Percentiles rank a stretch among this genome's conserved stretches.
Evolutionary conservation across 192 early-diverging fungal species (phyloP).

Genomic region (Mortierella alpina): DNA sequence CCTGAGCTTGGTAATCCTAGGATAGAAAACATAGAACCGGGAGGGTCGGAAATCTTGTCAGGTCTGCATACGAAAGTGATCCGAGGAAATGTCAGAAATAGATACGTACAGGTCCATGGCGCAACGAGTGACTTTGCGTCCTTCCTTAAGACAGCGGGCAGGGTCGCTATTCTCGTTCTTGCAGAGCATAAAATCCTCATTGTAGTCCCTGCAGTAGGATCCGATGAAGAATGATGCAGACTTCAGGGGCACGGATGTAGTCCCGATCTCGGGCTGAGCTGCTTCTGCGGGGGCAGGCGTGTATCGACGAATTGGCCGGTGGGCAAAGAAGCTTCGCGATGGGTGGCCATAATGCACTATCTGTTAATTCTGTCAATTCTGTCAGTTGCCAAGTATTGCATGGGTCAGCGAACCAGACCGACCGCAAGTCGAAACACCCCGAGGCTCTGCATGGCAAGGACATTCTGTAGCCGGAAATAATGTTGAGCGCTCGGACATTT

Average conservation of each 20-base stretch:
- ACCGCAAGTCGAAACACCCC: too few species aligned
- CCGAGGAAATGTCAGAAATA: too few species aligned
- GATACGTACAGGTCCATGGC: conserved; percentile 81
- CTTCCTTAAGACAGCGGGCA: conserved; percentile 91
- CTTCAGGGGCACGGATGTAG: conserved; percentile 90
- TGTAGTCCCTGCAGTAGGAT: conserved; percentile 89
- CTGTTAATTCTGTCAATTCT: too few species aligned
- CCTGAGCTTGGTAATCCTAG: conserved; percentile 87
- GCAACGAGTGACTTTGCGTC: conserved; percentile 95
- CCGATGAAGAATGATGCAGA: conserved; percentile 95
- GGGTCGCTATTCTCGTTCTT: conserved; percentile 93
- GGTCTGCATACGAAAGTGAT: neutral
- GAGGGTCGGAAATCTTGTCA: neutral
- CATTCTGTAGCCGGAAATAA: too few species aligned
- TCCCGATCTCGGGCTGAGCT: conserved; percentile 88
- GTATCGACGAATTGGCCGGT: conserved; percentile 78
- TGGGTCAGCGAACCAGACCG: too few species aligned
- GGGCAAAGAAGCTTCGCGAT: conserved; percentile 51
- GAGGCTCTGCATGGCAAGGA: too few species aligned
- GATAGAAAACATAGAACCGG: neutral
- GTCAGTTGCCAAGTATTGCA: too few species aligned
- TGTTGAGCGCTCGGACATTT: too few species aligned
- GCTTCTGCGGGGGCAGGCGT: conserved; percentile 79
- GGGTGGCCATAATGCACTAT: conserved; percentile 40
- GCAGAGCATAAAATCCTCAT: conserved; percentile 97